Percentiles rank a stretch among this genome's conserved stretches.
Evolutionary conservation across 768 basidiomycete genomes (phyloP).

Genomic region (Strobilomyces echinocephalus): DNA sequence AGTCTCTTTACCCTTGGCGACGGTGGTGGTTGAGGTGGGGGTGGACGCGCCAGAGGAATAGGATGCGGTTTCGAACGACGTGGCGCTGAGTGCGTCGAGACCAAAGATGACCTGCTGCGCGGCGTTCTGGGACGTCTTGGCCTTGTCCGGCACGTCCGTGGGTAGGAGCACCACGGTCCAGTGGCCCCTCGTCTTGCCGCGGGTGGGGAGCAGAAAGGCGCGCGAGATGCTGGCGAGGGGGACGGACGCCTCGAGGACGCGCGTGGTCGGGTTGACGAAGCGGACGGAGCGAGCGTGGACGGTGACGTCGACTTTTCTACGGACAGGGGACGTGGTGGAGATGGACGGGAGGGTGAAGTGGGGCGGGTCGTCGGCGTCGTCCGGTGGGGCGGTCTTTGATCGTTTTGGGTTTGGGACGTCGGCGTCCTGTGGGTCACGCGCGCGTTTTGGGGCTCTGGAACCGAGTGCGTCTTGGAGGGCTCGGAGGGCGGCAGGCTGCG

Average conservation of each 20-base stretch:
- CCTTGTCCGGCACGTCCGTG: conserved; percentile 47
- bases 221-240: conserved; percentile 49
- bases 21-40: conserved; percentile 17
- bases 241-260: conserved; percentile 45
- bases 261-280: conserved; percentile 48
- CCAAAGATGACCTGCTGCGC: conserved; percentile 65
- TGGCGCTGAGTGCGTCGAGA: conserved; percentile 51
- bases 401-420: conserved; percentile 15
- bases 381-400: conserved; percentile 13
- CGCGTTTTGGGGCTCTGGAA: conserved; percentile 19
- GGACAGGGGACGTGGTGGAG: conserved; percentile 67
- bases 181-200: conserved; percentile 66
- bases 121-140: conserved; percentile 28
- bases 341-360: conserved; percentile 58
- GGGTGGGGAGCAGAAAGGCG: conserved; percentile 69
- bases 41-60: conserved; percentile 26
- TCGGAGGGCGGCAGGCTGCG: conserved; percentile 19
- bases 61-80: conserved; percentile 42
- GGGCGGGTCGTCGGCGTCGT: conserved; percentile 37
- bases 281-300: conserved; percentile 47
- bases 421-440: conserved; percentile 14
- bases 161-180: conserved; percentile 68
- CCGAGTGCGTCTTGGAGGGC: conserved; percentile 17
- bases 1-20: conserved; percentile 51
- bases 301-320: conserved; percentile 70